Percentiles rank a stretch among this genome's conserved stretches.
phyloP scores from a whole-genome alignment of 805 yeast genomes.

The Saccharomycopsis vini region DNA sequence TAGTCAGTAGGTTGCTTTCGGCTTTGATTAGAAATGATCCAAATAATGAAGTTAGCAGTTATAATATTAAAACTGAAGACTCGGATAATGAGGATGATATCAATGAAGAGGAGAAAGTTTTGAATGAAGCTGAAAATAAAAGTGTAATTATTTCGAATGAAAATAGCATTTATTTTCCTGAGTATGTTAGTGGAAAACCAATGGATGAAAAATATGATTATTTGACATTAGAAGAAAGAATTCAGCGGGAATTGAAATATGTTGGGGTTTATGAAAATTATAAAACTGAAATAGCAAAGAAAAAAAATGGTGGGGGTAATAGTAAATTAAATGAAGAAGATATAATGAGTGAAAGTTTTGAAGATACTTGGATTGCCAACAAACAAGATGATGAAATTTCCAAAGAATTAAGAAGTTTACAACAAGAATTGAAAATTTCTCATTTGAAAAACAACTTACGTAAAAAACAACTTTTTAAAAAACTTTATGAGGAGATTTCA shows the following conservation, averaged over 20 bases:
- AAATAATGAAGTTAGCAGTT: conserved; percentile 14
- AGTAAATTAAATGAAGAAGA: conserved; percentile 13
- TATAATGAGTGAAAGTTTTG: conserved; percentile 22
- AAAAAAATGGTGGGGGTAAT: conserved; percentile 22
- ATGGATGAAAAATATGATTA: conserved; percentile 51
- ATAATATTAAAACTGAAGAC: background rate
- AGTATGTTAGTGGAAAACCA: conserved; percentile 41
- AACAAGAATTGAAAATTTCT: conserved; percentile 53
- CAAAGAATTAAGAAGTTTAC: conserved; percentile 69
- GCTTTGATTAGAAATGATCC: conserved; percentile 55
- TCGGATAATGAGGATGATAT: conserved; percentile 19
- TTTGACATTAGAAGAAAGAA: conserved; percentile 73
- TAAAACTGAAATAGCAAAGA: conserved; percentile 26
- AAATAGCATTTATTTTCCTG: conserved; percentile 26
- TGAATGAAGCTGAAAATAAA: conserved; percentile 18
- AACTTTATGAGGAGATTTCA: conserved; percentile 81
- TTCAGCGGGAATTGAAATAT: conserved; percentile 78
- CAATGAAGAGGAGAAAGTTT: conserved; percentile 23
- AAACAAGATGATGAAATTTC: conserved; percentile 93
- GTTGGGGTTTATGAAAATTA: conserved; percentile 82
- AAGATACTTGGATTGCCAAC: conserved; percentile 65
- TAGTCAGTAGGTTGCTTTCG: conserved; percentile 72
- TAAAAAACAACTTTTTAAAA: conserved; percentile 56
- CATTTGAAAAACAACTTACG: conserved; percentile 57
- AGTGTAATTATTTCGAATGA: conserved; percentile 18